Conservation (phyloP, 495 filamentous ascomycete genomes). For the Clohesyomyces aquaticus region DNA sequence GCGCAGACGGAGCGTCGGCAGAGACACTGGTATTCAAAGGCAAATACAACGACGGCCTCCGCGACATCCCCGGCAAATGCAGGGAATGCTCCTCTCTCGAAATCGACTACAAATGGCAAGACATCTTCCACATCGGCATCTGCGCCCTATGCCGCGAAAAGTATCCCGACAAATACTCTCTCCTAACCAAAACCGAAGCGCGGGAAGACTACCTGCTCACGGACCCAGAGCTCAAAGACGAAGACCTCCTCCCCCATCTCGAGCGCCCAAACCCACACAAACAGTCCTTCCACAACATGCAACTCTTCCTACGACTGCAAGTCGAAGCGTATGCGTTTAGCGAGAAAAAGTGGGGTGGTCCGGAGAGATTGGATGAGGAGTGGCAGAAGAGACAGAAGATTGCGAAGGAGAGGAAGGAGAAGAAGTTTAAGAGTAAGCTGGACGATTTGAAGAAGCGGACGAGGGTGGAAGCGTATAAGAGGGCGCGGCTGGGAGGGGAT, state of each 20-base stretch:
- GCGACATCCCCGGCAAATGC: conserved; percentile 68
- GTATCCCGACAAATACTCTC: conserved; percentile 84
- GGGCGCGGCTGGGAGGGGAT: conserved; percentile 57
- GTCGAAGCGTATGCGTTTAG: conserved; percentile 90
- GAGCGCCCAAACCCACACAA: conserved; percentile 94
- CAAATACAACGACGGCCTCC: conserved; percentile 34
- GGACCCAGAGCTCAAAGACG: conserved; percentile 85
- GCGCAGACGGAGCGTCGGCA: conserved; percentile 15
- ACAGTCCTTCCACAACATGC: conserved; percentile 96
- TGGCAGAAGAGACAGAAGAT: conserved; percentile 78
- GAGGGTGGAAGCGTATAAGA: conserved; percentile 83
- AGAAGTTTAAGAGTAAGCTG: conserved; percentile 86
- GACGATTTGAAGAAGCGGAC: conserved; percentile 91
- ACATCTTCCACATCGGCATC: conserved; percentile 70
- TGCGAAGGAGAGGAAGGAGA: conserved; percentile 86
- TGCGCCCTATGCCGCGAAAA: conserved; percentile 85
- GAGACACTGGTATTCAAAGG: too few relatives aligned
- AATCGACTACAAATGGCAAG: conserved; percentile 94
- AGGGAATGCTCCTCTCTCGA: conserved; percentile 73
- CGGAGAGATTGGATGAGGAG: conserved; percentile 84
- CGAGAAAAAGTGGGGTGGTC: conserved; percentile 80
- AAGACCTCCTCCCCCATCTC: conserved; percentile 82
- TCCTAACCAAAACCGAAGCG: conserved; percentile 95
- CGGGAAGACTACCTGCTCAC: conserved; percentile 94
- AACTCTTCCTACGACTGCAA: conserved; percentile 91